phyloP scores from a whole-genome alignment of 805 yeast species.

The Cyberlindnera meyerae region DNA sequence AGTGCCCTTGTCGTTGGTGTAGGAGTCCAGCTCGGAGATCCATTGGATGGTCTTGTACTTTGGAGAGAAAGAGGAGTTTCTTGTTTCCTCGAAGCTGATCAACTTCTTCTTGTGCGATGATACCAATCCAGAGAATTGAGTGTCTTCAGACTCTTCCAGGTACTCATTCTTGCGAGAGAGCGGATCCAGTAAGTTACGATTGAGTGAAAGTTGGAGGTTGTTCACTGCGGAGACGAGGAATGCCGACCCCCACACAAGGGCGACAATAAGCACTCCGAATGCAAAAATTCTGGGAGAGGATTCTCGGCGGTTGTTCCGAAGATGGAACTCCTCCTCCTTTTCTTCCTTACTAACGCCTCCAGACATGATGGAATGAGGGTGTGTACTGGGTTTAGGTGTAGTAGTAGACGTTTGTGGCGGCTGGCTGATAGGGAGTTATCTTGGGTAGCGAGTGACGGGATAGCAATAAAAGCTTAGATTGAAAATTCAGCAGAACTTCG shows the following conservation, averaged over 20 bases:
- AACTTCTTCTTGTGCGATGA: slow-evolving; percentile 7
- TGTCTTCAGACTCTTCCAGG: not conserved
- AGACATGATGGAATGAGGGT: no score
- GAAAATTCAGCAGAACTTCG: no score
- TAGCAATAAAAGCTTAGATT: no score
- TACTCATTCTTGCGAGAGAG: slow-evolving; percentile 4
- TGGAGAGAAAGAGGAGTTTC: slow-evolving; percentile 57
- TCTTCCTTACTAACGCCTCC: no score
- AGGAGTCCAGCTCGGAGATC: slow-evolving; percentile 50
- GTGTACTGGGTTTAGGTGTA: not conserved
- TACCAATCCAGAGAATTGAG: not conserved
- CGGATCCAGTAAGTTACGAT: slow-evolving; percentile 6
- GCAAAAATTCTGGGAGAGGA: not conserved
- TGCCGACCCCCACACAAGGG: slow-evolving; percentile 12
- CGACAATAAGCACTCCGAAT: slow-evolving; percentile 1
- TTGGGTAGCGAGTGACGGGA: no score
- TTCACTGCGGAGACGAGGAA: slow-evolving; percentile 7
- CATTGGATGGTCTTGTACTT: slow-evolving; percentile 57
- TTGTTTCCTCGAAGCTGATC: slow-evolving; percentile 35
- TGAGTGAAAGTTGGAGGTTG: slow-evolving; percentile 6
- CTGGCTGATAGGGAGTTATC: no score
- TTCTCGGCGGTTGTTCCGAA: not conserved
- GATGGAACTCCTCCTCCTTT: not conserved
- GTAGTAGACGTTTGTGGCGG: no score
- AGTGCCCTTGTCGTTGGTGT: slow-evolving; percentile 57